Base-by-base conservation (phyloP, 2,329 filamentous ascomycete species). In the Xylogone sp. region DNA sequence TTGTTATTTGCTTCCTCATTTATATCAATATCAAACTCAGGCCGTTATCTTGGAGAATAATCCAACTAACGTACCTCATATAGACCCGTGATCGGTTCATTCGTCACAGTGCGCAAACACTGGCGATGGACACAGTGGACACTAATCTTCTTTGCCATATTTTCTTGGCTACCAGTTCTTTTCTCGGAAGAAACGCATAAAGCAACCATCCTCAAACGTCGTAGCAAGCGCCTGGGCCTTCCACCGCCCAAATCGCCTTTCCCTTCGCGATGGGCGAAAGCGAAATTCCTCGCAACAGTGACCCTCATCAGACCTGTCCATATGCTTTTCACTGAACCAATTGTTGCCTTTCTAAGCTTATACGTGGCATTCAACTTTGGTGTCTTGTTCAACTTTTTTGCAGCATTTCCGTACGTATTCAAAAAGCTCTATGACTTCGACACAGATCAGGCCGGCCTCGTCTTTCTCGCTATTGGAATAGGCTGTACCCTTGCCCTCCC, bases 91-190 rank as follows among this genome's bases (percentile, higher is more conserved):
- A 68, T 79, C 8, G 76, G 77, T 9, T 71, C 76, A 0, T 79
- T 78, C 51, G 67, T 77, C 5, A 68, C 70, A 1, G 63, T 67
- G 20, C 67, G 71, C 4, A 74, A 73, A 49, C 69, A 67, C 24
- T 81, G 77, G 78, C 71, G 76, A 4, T 81, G 78, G 78, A 80
- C 76, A 0, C 71, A 79, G 49, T 81, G 71, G 68, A 75, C 73
- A 0, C 57, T 78, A 31, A 64, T 77, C 49, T 76, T 80, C 60
- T 73, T 80, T 49, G 73, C 71, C 24, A 65, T 71, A 2, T 68
- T 73, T 8, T 74, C 73, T 45, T 65, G 72, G 0, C 65, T 79
- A 65, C 73, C 51, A 68, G 73, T 12, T 67, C 70, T 45, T 64
- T 75, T 42, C 51, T 72, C 42, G 60, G 70, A 21, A 75, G 71